Percentiles rank a stretch among this genome's conserved stretches.
Evolutionary conservation across 768 basidiomycete genomes (phyloP).

Genomic region (Suillus spraguei): DNA sequence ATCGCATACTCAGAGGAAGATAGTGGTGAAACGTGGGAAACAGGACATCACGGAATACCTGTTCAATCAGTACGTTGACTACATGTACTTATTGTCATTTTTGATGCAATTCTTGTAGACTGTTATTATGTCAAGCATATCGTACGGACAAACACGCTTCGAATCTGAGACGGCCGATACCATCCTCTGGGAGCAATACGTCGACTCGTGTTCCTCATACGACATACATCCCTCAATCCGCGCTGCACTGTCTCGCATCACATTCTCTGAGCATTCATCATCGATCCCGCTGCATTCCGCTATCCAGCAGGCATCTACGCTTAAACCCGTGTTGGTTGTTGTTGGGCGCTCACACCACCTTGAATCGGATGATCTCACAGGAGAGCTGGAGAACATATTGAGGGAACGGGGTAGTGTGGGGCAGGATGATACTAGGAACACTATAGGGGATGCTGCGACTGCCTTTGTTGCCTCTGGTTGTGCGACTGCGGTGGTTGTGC

Average conservation of each 20-base stretch:
- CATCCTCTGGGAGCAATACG: conserved; percentile 70
- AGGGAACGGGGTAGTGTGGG: conserved; percentile 26
- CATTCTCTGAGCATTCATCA: conserved; percentile 55
- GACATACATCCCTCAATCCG: conserved; percentile 14
- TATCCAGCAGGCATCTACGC: conserved; percentile 41
- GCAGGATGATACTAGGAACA: conserved; percentile 56
- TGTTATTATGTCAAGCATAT: conserved; percentile 61
- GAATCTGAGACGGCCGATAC: conserved; percentile 85
- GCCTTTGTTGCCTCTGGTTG: conserved; percentile 68
- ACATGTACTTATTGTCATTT: conserved; percentile 1
- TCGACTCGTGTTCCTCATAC: conserved; percentile 26
- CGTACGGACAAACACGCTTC: conserved; percentile 70
- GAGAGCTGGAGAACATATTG: conserved; percentile 58
- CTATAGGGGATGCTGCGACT: conserved; percentile 83
- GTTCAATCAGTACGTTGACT: conserved; percentile 16
- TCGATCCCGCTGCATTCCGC: conserved; percentile 58
- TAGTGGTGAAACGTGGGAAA: conserved; percentile 36
- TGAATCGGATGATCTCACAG: conserved; percentile 56
- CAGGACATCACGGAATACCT: conserved; percentile 8
- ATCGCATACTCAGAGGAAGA: conserved; percentile 60
- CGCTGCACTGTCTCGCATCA: conserved; percentile 59
- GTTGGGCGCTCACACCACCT: conserved; percentile 80
- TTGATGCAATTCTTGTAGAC: conserved; percentile 36
- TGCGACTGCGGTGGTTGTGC: conserved; percentile 62
- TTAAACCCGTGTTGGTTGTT: conserved; percentile 57